Percentiles rank a stretch among this genome's conserved stretches.
phyloP scores from a whole-genome alignment of 1,284 basidiomycete species.

The Cutaneotrichosporon sp. region DNA sequence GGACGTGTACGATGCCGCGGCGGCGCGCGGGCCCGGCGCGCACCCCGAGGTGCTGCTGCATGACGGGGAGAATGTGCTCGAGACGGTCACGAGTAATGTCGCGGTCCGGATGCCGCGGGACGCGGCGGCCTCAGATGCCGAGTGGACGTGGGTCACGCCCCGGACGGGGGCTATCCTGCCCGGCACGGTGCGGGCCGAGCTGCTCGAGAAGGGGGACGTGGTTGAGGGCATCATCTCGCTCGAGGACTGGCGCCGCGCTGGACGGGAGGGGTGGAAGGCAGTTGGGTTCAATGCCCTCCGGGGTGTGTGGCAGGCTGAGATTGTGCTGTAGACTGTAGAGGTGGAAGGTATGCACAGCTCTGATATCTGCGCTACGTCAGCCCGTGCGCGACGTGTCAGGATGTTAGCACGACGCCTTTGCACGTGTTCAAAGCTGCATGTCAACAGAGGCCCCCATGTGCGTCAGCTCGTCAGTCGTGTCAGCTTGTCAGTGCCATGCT shows the following conservation, averaged over 20 bases:
- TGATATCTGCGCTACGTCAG: too few relatives aligned
- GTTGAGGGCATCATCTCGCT: constrained; percentile 33
- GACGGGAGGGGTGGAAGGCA: constrained; percentile 29
- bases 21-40: constrained; percentile 19
- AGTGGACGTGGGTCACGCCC: constrained; percentile 42
- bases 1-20: constrained; percentile 38
- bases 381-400: neutral
- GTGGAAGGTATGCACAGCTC: neutral
- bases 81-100: constrained; percentile 49
- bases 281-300: constrained; percentile 49
- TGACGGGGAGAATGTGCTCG: constrained; percentile 35
- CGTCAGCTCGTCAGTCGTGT: too few relatives aligned
- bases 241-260: constrained; percentile 29
- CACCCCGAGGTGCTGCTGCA: constrained; percentile 43
- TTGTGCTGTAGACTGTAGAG: constrained; percentile 11
- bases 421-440: too few relatives aligned
- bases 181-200: constrained; percentile 40
- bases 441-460: too few relatives aligned
- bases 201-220: constrained; percentile 34
- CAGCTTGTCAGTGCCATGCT: too few relatives aligned
- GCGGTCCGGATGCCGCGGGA: constrained; percentile 29
- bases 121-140: neutral
- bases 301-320: constrained; percentile 47
- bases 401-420: too few relatives aligned
- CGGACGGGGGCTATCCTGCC: constrained; percentile 23